Base-by-base conservation (phyloP, 495 filamentous ascomycete genomes). In the Penicillium antarcticum region DNA sequence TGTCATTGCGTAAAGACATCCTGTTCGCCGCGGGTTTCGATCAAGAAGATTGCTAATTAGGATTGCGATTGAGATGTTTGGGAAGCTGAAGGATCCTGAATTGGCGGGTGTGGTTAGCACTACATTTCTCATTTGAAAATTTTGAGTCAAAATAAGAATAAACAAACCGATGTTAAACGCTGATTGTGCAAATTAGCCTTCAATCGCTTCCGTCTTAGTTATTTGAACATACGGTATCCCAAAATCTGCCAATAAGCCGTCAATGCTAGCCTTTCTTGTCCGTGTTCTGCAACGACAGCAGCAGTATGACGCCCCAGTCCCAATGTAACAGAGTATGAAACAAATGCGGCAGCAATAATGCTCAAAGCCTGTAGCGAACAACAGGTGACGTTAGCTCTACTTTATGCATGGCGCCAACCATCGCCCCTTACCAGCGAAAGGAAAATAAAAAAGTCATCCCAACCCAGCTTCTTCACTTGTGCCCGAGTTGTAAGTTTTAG, bases 371-470 rank as follows among this genome's bases (percentile, higher is more conserved):
- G 41, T 5, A n/a, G 4, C n/a, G 4, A 13, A 26, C n/a, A 36
- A 33, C 18, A 9, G 26, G 26, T 10, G 8, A 0, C 26, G 26
- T 29, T 29, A 29, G 26, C 26, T 29, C 26, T 7, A 9, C 26
- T 4, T 9, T 9, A 2, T 8, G 26, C 24, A 37, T 35, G 12
- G 3, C 24, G 6, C 26, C 5, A 17, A 26, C 21, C 2, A 12
- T n/a, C 11, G 14, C 29, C 7, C 14, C 48, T 23, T 39, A 64
- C 61, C 61, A 64, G 17, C 1, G 61, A 61, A 12, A 60, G 58
- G 26, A 61, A 56, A n/a, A 64, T 64, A 29, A 64, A 64, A 36
- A 64, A 56, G 31, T 61, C 61, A 47, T 61, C 55, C 57, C 55
- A 60, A 9, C 57, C 58, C 7, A 44, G 21, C 13, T 26, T 35